Evolutionary conservation across 768 basidiomycete genomes (phyloP).

Genomic region (Hypholoma fasciculare): DNA sequence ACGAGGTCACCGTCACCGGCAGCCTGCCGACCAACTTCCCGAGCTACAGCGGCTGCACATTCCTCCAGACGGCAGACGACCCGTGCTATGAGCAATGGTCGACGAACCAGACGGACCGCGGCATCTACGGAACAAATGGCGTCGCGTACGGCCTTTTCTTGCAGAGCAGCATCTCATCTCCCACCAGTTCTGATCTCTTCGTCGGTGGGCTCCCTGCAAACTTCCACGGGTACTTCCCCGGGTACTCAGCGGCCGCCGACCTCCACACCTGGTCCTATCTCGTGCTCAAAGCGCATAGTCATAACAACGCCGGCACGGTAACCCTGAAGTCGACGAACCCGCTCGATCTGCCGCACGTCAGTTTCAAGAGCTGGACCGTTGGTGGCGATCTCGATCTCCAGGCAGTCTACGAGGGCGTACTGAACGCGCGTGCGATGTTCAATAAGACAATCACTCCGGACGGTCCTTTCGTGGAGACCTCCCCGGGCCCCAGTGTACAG

Average conservation of each 20-base stretch:
- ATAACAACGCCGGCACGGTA: constrained; percentile 9
- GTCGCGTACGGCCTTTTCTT: constrained; percentile 6
- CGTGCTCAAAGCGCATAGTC: constrained; percentile 9
- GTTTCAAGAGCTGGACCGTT: constrained; percentile 3
- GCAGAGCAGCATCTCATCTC: constrained; percentile 2
- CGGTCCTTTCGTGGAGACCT: constrained; percentile 1
- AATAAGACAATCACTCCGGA: not conserved
- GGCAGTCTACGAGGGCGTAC: constrained; percentile 7
- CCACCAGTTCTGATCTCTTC: not conserved
- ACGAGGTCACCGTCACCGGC: constrained; percentile 1
- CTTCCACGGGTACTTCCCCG: constrained; percentile 11
- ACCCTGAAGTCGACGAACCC: constrained; percentile 5
- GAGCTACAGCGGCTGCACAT: not conserved
- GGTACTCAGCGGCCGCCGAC: constrained; percentile 5
- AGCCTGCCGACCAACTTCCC: not conserved
- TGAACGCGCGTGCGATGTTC: constrained; percentile 7
- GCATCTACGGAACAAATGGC: constrained; percentile 7
- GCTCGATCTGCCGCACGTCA: constrained; percentile 4
- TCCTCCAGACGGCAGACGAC: constrained; percentile 2
- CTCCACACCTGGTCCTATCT: constrained; percentile 8
- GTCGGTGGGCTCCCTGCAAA: constrained; percentile 6
- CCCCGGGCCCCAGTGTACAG: constrained; percentile 3
- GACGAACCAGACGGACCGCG: constrained; percentile 2
- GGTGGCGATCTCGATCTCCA: constrained; percentile 5
- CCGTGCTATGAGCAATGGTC: constrained; percentile 8